phyloP scores from a whole-genome alignment of 1,139 yeast species.

The Nakaseomyces glabratus region DNA sequence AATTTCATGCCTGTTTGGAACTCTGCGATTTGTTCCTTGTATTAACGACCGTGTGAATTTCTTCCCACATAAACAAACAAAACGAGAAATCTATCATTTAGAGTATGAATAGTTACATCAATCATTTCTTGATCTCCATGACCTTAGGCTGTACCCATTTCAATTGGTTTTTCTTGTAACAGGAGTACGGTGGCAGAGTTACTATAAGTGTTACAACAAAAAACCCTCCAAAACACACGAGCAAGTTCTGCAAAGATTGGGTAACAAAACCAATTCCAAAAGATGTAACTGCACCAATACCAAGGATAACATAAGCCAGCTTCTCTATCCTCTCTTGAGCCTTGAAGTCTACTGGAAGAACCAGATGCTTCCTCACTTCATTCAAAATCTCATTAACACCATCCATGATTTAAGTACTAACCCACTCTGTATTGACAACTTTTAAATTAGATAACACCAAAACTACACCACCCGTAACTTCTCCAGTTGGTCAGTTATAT shows the following conservation, averaged over 20 bases:
- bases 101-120: too few relatives aligned
- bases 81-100: too few relatives aligned
- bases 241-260: slow-evolving; percentile 19
- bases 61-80: too few relatives aligned
- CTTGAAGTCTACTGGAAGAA: slow-evolving; percentile 28
- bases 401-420: slow-evolving; percentile 11
- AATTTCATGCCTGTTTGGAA: too few relatives aligned
- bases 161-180: slow-evolving; percentile 21
- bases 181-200: slow-evolving; percentile 26
- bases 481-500: too few relatives aligned
- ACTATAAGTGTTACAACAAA: slow-evolving; percentile 15
- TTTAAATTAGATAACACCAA: too few relatives aligned
- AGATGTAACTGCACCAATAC: slow-evolving; percentile 18
- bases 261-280: slow-evolving; percentile 21
- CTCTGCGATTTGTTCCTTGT: too few relatives aligned
- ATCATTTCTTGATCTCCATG: too few relatives aligned
- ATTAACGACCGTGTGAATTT: too few relatives aligned
- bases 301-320: slow-evolving; percentile 14
- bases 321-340: slow-evolving; percentile 18
- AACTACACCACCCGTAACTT: too few relatives aligned
- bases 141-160: slow-evolving; percentile 23
- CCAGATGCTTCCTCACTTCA: slow-evolving; percentile 20
- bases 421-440: too few relatives aligned
- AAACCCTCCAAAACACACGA: slow-evolving; percentile 15
- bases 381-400: slow-evolving; percentile 16